Conservation (phyloP, 352 stramenopile genomes). For the Globisporangium perplexum region DNA sequence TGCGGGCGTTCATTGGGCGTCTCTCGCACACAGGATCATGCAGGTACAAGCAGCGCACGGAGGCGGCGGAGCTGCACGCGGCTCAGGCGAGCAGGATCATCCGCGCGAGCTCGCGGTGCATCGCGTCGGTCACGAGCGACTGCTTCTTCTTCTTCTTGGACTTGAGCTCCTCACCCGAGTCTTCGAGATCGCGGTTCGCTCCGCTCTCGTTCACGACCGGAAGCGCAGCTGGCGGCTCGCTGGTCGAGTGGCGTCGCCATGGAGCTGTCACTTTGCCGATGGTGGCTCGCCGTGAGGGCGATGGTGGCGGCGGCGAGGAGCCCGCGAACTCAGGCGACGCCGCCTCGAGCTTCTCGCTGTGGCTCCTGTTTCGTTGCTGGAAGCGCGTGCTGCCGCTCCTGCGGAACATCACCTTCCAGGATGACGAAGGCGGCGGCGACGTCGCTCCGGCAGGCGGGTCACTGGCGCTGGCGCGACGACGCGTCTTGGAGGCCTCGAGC, state of each 20-base stretch:
- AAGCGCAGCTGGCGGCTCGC: background rate
- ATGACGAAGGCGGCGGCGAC: background rate
- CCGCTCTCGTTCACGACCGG: background rate
- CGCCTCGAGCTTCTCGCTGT: conserved; percentile 1
- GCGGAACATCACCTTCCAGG: conserved; percentile 1
- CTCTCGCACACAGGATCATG: too few relatives aligned
- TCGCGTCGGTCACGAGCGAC: background rate
- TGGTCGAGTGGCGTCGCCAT: background rate
- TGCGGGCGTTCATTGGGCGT: too few relatives aligned
- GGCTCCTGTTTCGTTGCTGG: background rate
- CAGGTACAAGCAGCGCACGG: too few relatives aligned
- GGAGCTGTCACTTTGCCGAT: background rate
- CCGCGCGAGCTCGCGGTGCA: background rate
- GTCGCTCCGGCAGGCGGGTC: too few relatives aligned
- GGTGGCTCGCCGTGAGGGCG: background rate
- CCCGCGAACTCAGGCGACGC: background rate
- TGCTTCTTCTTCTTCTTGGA: background rate
- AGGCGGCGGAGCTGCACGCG: background rate
- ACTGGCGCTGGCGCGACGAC: background rate
- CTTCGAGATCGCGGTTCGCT: background rate
- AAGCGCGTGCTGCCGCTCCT: background rate
- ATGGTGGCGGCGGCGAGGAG: background rate
- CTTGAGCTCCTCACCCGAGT: background rate
- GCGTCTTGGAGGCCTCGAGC: background rate
- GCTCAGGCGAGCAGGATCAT: background rate